These are phyloP conservation scores for Licmophora abbreviata DNA, from an alignment of 108 stramenopile genomes.

Conservation along the genomic window DNA sequence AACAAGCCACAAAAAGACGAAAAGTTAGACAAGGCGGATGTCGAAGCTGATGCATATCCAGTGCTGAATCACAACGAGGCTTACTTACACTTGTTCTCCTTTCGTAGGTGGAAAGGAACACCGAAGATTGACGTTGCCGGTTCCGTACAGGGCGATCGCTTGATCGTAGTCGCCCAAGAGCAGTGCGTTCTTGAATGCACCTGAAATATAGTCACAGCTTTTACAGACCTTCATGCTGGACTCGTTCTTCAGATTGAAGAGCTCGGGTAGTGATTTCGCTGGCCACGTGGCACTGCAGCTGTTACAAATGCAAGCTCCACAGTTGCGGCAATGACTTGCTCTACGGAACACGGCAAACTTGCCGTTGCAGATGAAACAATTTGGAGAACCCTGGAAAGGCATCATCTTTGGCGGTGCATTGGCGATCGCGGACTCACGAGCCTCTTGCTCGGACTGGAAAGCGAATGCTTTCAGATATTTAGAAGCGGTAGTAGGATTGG, in stretches of 20 bases:
- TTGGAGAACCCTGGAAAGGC: conserved; percentile 35
- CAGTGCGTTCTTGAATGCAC: conserved; percentile 56
- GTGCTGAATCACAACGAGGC: no score
- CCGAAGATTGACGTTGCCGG: conserved; percentile 76
- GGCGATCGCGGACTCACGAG: conserved; percentile 82
- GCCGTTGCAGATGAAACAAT: conserved; percentile 59
- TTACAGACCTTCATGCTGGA: conserved; percentile 51
- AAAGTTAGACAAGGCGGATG: no score
- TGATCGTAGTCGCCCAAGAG: conserved; percentile 56
- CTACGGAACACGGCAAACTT: conserved; percentile 66
- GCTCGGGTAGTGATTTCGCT: conserved; percentile 58
- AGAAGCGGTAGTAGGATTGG: conserved; percentile 30
- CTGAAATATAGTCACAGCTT: conserved; percentile 47
- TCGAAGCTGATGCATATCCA: no score
- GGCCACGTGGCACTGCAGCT: conserved; percentile 54
- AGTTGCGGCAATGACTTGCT: conserved; percentile 67
- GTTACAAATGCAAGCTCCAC: conserved; percentile 70
- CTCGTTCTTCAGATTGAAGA: conserved; percentile 69
- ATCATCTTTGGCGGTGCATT: conserved; percentile 79
- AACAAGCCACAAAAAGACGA: no score
- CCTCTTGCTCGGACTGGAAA: conserved; percentile 64
- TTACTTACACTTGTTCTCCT: conserved; percentile 41
- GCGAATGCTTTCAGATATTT: conserved; percentile 69
- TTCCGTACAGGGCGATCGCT: conserved; percentile 60
- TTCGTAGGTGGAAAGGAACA: conserved; percentile 46